Percentiles rank a stretch among this genome's conserved stretches.
These are phyloP conservation scores for Umbelopsis ramanniana DNA, from an alignment of 192 early-diverging fungal species.

Conservation along the genomic window DNA sequence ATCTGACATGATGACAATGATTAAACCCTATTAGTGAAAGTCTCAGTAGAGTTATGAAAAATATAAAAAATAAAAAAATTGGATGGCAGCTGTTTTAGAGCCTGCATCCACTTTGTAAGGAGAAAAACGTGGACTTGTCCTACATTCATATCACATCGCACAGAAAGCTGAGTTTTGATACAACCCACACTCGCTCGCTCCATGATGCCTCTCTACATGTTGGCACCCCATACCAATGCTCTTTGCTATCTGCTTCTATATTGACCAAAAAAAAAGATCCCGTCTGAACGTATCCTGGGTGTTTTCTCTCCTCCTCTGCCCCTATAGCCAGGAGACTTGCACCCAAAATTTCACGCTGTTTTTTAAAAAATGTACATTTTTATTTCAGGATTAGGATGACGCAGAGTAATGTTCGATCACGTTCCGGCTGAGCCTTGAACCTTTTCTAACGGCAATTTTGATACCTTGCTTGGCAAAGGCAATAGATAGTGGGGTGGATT, in stretches of 20 bases:
- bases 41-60: not conserved
- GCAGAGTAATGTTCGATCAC: conserved; percentile 2
- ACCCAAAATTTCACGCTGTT: no score
- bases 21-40: conserved; percentile 2
- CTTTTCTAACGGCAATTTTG: conserved; percentile 30
- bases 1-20: conserved; percentile 21
- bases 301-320: no score
- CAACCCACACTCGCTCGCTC: no score
- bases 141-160: not conserved
- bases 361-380: not conserved
- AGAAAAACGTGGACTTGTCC: conserved; percentile 21
- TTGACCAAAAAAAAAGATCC: no score
- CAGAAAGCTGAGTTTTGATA: not conserved
- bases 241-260: no score
- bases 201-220: no score
- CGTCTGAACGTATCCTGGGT: no score
- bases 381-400: not conserved
- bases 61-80: not conserved
- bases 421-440: not conserved
- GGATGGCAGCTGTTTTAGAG: conserved; percentile 1
- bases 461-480: conserved; percentile 30
- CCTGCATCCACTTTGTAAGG: conserved; percentile 3
- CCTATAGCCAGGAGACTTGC: no score
- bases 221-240: no score
- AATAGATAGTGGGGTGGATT: conserved; percentile 26